A percentile compares a stretch with the other conserved stretches of the same genome.
Evolutionary conservation across 352 stramenopile species (phyloP).

Genomic region (Pythium angustatum): DNA sequence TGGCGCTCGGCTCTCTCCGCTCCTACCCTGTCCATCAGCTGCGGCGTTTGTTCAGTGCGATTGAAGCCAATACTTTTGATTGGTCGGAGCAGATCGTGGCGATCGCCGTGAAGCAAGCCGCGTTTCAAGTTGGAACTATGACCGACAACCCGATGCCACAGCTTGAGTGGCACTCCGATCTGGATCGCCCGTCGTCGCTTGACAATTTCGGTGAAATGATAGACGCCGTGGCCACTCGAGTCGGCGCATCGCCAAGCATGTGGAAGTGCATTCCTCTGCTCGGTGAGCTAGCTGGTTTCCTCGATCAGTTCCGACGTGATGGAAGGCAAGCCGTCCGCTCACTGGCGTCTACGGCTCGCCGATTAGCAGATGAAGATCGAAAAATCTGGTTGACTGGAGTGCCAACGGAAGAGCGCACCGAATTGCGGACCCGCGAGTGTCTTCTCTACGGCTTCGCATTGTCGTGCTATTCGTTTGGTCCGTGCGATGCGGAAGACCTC

Average conservation of each 20-base stretch:
- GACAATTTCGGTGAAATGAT: neutral
- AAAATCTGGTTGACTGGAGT: constrained; percentile 12
- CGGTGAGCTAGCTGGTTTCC: constrained; percentile 15
- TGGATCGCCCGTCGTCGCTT: neutral
- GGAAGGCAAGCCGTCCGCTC: neutral
- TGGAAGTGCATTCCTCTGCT: constrained; percentile 14
- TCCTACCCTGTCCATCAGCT: constrained; percentile 12
- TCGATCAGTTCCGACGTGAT: constrained; percentile 5
- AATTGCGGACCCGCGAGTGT: constrained; percentile 16
- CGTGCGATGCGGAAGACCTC: constrained; percentile 2
- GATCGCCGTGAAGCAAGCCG: constrained; percentile 2
- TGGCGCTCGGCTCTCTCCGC: neutral
- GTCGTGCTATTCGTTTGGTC: constrained; percentile 13
- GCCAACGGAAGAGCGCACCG: neutral
- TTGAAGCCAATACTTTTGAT: constrained; percentile 7
- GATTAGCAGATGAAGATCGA: constrained; percentile 10
- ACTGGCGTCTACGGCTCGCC: neutral
- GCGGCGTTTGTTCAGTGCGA: constrained; percentile 5
- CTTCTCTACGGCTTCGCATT: constrained; percentile 18
- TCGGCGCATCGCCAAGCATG: constrained; percentile 1
- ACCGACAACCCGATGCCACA: neutral
- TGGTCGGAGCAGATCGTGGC: constrained; percentile 5
- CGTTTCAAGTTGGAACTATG: constrained; percentile 10
- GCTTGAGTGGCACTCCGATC: constrained; percentile 8
- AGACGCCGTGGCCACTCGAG: neutral